Evolutionary conservation across 2,329 filamentous ascomycete species (phyloP), one percentile per base, ranked within the genome.

Genomic region (Furcasterigmium furcatum): DNA sequence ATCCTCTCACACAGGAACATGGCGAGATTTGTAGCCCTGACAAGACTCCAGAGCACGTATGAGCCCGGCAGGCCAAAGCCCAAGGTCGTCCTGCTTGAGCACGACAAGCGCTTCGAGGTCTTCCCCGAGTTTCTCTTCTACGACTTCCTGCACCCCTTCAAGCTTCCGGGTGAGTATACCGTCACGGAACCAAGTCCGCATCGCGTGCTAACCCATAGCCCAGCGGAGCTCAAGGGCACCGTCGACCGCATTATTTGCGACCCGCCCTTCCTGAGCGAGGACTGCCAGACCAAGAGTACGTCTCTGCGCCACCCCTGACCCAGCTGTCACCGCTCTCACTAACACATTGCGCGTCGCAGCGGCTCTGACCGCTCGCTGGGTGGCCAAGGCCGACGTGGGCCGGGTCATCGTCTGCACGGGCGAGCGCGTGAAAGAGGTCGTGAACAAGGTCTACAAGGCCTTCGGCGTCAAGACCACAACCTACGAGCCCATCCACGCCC

Each of bases 251-350:
- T 92, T 49, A 84, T 91, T 45, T 80, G 79, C 54, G 88, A 94
- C 59, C 88, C 88, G 9, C 88, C 88, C 1, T 92, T 92, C 61
- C 71, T 92, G 29, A 89, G 81, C 61, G 79, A 87, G 50, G 87
- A 92, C 58, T 92, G 88, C 60, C 87, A 92, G 62, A 89, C 86
- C 1, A 91, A 90, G 71, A 72, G 84, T 86, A 55, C 54, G 66
- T 56, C 13, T 14, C 32, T 13, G 18, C 14, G 7, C n/a, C n/a
- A n/a, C n/a, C n/a, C n/a, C n/a, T n/a, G n/a, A n/a, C n/a, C n/a
- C n/a, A n/a, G n/a, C n/a, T n/a, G n/a, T n/a, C 24, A 27, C 24
- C 24, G 24, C 34, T 45, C 18, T n/a, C n/a, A n/a, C n/a, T n/a
- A n/a, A n/a, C n/a, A n/a, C n/a, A n/a, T n/a, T n/a, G n/a, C n/a